A percentile compares a stretch with the other conserved stretches of the same genome.
Evolutionary conservation across 83 land plant genomes (phyloP).

Genomic region (Picea engelmannii): DNA sequence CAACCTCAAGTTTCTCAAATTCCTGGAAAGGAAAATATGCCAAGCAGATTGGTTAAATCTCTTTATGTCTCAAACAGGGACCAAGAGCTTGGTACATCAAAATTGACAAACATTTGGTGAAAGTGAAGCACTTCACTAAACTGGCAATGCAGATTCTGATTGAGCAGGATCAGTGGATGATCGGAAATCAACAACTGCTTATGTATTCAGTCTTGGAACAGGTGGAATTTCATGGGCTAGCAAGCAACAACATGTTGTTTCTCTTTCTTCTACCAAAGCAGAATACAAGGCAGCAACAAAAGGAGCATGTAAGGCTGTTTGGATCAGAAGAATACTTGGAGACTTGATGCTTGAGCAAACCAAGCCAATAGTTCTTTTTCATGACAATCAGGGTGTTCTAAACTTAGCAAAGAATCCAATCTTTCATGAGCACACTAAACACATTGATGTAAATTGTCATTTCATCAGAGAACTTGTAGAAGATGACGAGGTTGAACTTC

Average conservation of each 20-base stretch:
- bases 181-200: not conserved
- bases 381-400: no score
- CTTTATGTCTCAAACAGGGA: no score
- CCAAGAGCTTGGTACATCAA: no score
- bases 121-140: no score
- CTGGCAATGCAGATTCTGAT: not conserved
- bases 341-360: not conserved
- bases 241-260: not conserved
- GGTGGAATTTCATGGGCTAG: slow-evolving; percentile 12
- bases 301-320: not conserved
- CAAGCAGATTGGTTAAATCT: no score
- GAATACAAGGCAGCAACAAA: not conserved
- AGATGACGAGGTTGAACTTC: not conserved
- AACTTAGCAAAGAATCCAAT: no score
- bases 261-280: slow-evolving; percentile 1
- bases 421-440: no score
- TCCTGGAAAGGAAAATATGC: no score
- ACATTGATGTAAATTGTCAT: no score
- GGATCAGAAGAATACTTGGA: not conserved
- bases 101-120: no score
- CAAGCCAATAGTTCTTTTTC: not conserved
- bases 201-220: slow-evolving; percentile 15
- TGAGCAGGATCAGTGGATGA: not conserved
- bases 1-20: no score
- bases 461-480: not conserved